phyloP scores from a whole-genome alignment of 345 rosid species.

The Syzygium aqueum region DNA sequence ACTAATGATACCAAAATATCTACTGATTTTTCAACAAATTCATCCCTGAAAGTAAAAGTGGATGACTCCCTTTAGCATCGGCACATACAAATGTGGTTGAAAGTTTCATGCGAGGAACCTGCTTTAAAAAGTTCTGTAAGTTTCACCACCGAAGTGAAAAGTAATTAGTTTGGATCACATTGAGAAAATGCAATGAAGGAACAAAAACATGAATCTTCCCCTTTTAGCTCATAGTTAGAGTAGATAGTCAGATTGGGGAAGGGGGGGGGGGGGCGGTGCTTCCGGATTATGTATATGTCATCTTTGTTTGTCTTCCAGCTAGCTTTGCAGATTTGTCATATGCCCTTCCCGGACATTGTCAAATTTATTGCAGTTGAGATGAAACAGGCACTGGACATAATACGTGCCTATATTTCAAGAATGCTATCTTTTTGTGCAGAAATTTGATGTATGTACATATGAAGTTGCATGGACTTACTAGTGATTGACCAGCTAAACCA shows the following conservation, averaged over 20 bases:
- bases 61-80: not conserved
- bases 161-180: not conserved
- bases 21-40: not conserved
- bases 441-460: not conserved
- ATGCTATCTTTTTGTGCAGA: not conserved
- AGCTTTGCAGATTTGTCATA: not conserved
- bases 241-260: not conserved
- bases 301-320: not conserved
- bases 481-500: not conserved
- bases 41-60: not conserved
- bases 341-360: not conserved
- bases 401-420: not conserved
- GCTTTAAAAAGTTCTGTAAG: not conserved
- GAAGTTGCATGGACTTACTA: not conserved
- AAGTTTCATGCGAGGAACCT: not conserved
- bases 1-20: not conserved
- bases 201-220: not conserved
- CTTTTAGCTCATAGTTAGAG: not conserved
- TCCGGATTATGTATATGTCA: not conserved
- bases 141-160: not conserved
- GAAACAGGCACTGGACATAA: not conserved
- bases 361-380: not conserved
- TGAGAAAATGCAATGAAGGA: not conserved
- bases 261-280: not conserved
- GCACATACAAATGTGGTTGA: not conserved